phyloP scores from a whole-genome alignment of 2,329 filamentous ascomycete species.

The Penicillium hesseltinei region DNA sequence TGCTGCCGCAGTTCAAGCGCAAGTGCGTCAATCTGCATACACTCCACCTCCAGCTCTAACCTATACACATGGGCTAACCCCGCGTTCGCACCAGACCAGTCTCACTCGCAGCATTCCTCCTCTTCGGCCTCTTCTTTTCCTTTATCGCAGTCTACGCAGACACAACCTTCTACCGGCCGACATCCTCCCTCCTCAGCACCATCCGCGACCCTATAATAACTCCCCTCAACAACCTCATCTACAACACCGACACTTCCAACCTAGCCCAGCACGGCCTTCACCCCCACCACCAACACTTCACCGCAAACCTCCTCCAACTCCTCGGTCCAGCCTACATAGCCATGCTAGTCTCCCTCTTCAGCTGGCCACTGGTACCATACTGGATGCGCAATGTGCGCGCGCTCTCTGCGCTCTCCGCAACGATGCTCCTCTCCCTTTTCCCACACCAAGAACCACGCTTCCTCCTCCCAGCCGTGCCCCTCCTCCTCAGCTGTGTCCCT shows the following conservation, averaged over 20 bases:
- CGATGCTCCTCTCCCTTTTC: slow-evolving; percentile 45
- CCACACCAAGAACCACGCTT: slow-evolving; percentile 56
- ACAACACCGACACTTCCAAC: slow-evolving; percentile 70
- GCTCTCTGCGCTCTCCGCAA: slow-evolving; percentile 45
- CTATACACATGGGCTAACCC: slow-evolving; percentile 13
- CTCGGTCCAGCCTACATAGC: slow-evolving; percentile 68
- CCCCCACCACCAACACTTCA: slow-evolving; percentile 73
- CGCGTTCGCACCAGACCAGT: slow-evolving; percentile 46
- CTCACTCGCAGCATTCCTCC: slow-evolving; percentile 61
- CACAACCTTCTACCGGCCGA: slow-evolving; percentile 71
- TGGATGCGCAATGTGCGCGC: slow-evolving; percentile 42
- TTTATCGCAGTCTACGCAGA: slow-evolving; percentile 76
- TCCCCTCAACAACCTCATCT: slow-evolving; percentile 72
- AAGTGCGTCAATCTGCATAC: slow-evolving; percentile 56
- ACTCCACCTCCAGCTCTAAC: background rate
- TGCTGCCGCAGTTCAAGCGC: slow-evolving; percentile 80
- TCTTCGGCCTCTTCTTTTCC: slow-evolving; percentile 66
- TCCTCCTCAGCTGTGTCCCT: slow-evolving; percentile 50
- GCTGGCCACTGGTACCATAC: slow-evolving; percentile 26
- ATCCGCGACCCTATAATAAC: slow-evolving; percentile 66
- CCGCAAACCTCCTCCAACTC: slow-evolving; percentile 69
- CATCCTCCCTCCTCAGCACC: slow-evolving; percentile 36
- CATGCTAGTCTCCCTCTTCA: slow-evolving; percentile 50
- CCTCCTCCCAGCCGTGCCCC: slow-evolving; percentile 50
- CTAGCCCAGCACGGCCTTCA: slow-evolving; percentile 74